Base-by-base conservation (phyloP, 768 basidiomycete species). In the Termitomyces sp. region DNA sequence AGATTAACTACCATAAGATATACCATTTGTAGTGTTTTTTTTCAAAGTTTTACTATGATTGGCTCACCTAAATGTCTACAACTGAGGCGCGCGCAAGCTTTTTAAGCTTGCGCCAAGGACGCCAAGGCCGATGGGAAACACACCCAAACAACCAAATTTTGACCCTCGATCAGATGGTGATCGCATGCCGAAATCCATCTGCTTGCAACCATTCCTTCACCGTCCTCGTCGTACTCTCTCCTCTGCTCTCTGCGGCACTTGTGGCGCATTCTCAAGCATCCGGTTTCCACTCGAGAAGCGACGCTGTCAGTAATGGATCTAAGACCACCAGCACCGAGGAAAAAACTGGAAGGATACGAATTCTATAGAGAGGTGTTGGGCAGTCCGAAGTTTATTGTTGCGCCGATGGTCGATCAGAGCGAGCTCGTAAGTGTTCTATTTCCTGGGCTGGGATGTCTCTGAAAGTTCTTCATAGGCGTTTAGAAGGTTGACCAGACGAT, bases 381-480 rank as follows among this genome's bases (percentile, higher is more conserved):
- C 8, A 87, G 86, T 64, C 91, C 96, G 9, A 94, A 89, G 71
- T 88, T 83, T 66, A 81, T 98, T 40, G 92, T 98, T 17, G 96
- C 93, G 9, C 97, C 97, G 17, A 99, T 99, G 97, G 97, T 98
- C 0, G 97, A 98, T 70, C 94, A 97, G 74, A 92, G 89, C 66
- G 96, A 98, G 70, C 79, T 98, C 69, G 95, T 97, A 64, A 64
- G 89, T 80, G 3, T 14, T 4, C 25, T 23, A 1, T 16, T 23
- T 35, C 37, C 16, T 21, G 41, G 21, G 48, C 60, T 23, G 51
- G 10, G 3, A 14, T 21, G 11, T 28, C 25, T 17, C 14, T 25
- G 28, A 53, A 2, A 16, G 12, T 16, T 32, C 28, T n/a, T 32
- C 40, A 9, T 65, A 98, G 95, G 90, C 96, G 6, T 98, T 92